Evolutionary conservation across 768 basidiomycete species (phyloP), one percentile per base, ranked within the genome.

Genomic region (Phallus indusiatus): DNA sequence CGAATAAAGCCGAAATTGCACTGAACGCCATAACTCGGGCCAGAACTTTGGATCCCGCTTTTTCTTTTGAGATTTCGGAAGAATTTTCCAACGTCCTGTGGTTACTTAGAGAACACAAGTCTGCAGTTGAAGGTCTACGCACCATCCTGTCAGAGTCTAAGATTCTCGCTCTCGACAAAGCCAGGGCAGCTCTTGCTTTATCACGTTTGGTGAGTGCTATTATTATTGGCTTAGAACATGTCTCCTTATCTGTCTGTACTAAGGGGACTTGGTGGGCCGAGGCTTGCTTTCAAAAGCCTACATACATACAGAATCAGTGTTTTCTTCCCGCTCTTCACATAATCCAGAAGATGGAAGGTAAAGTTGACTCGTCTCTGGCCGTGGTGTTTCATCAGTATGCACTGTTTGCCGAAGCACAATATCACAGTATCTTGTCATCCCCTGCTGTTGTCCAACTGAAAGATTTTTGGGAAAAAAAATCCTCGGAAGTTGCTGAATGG

Each of bases 51-150:
- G 82, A 82, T 60, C 18, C 47, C 1, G 62, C 56, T 37, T 73
- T 72, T 16, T 75, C 81, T 3, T 73, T 74, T n/a, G 75, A 79
- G 28, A 81, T 88, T 21, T 81, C 84, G 0, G 78, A 85, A 65
- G 94, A 96, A 67, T 92, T 91, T 64, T 87, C 95, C 16, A 82
- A 85, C 60, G 93, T 97, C 17, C 77, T 98, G 7, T 98, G 95
- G 92, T 71, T 81, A 10, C 86, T 90, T 61, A 83, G 82, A 48
- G 95, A 99, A 67, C 88, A 92, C 64, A 84, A 83, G 61, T 70
- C 86, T 4, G 94, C 95, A 0, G 85, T 94, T 49, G 80, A 86
- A 61, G 84, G 81, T 53, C 75, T 95, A 55, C 79, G 78, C 54
- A 72, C 74, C 36, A 68, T 75, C 35, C 20, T 34, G 21, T 37